A percentile compares a stretch with the other conserved stretches of the same genome.
phyloP scores from a whole-genome alignment of 2,329 filamentous ascomycete species.

The Penicillium sp. region DNA sequence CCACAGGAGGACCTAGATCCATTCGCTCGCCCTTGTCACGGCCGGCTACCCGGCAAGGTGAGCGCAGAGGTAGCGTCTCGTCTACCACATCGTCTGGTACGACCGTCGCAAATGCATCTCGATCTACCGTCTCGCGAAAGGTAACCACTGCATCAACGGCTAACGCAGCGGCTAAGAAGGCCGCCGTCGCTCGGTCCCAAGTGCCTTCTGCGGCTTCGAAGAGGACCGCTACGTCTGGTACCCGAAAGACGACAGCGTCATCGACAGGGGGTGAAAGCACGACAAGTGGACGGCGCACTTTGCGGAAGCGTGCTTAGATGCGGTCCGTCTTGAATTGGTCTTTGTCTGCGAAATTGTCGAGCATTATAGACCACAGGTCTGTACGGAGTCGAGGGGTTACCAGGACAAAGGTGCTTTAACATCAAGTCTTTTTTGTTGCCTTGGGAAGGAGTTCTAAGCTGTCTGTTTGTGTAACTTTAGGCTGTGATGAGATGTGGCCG shows the following conservation, averaged over 20 bases:
- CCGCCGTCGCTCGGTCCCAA: conserved; percentile 33
- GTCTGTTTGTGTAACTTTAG: not conserved
- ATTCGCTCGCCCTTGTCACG: conserved; percentile 38
- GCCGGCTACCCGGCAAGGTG: conserved; percentile 45
- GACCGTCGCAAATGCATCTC: conserved; percentile 40
- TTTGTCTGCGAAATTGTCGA: not conserved
- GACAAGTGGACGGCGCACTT: conserved; percentile 41
- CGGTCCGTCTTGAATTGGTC: not conserved
- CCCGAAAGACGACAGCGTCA: conserved; percentile 39
- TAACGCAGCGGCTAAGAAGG: conserved; percentile 36
- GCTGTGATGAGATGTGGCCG: too few species aligned
- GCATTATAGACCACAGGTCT: not conserved
- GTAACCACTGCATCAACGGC: conserved; percentile 32
- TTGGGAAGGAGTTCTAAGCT: not conserved
- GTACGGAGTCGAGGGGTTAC: not conserved
- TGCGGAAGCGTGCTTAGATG: conserved; percentile 47
- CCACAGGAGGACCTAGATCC: conserved; percentile 31
- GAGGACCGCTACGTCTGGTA: conserved; percentile 37
- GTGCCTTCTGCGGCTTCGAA: conserved; percentile 42
- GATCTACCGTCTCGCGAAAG: conserved; percentile 36
- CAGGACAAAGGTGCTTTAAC: not conserved
- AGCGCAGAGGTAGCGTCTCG: conserved; percentile 43
- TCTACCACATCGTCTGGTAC: conserved; percentile 46
- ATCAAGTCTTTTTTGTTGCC: not conserved
- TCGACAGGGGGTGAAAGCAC: conserved; percentile 37